Evolutionary conservation across 805 yeast genomes (phyloP), one percentile per base, ranked within the genome.

Genomic region (Zygosaccharomyces kombuchaensis): DNA sequence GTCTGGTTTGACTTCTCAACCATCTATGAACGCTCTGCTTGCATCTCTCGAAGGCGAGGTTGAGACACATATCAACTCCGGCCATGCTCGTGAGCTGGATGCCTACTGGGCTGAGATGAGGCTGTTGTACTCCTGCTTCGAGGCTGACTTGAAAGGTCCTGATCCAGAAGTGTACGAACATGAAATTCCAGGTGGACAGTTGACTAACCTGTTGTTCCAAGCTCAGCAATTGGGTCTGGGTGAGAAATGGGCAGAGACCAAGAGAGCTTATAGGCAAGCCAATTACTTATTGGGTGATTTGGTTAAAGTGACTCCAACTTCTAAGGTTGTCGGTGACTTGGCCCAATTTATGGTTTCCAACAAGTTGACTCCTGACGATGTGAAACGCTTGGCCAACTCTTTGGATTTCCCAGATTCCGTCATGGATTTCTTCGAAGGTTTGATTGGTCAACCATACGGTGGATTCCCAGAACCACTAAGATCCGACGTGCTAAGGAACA

Each of bases 401-500:
- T 78, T 93, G 59, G 99, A 93, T 71, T 91, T 93, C 96, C 99
- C 99, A 53, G 97, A 86, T 65, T 91, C 98, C 16, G 96, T 93
- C 13, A 78, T 93, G 67, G 99, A 93, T 71, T 93, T 93, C 80
- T 89, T 93, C 78, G 96, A 93, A 75, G 99, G 99, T 60, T 78
- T 93, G 67, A 93, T 93, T 87, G 99, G 99, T 66, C 93, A 93
- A 56, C 99, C 99, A 63, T 88, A 87, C 66, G 99, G 99, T 57
- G 99, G 99, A 7, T 93, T 93, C 96, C 99, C 99, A 49, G 99
- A 93, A 73, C 99, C 99, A 32, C 76, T 93, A 70, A 83, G 99
- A 73, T 77, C 96, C 32, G 87, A 90, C 68, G 78, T 93, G 52
- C 80, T 93, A 63, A 81, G 82, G 61, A 95, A 90, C 67, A 89